These are phyloP conservation scores for Henckelia pumila DNA, from an alignment of 257 asterid species.

Conservation along the genomic window DNA sequence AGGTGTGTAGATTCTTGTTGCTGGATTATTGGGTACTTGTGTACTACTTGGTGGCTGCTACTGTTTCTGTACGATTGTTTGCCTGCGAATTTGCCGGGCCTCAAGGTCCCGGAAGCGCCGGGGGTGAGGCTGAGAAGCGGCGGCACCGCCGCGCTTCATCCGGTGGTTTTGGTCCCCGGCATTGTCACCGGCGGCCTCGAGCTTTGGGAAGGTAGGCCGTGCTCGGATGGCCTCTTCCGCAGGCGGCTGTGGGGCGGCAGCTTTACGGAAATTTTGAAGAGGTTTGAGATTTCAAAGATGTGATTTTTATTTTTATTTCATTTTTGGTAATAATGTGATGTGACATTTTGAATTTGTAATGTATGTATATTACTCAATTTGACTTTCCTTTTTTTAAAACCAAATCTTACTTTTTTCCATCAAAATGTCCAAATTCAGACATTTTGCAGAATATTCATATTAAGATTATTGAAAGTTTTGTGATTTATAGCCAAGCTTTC, in stretches of 20 bases:
- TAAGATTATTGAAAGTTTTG: too few species aligned
- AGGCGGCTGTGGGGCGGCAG: constrained; percentile 88
- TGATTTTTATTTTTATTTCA: neutral
- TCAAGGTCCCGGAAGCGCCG: constrained; percentile 55
- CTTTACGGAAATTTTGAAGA: constrained; percentile 65
- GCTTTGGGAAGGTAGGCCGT: constrained; percentile 94
- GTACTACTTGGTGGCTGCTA: constrained; percentile 72
- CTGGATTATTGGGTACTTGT: constrained; percentile 67
- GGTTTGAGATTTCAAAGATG: constrained; percentile 40
- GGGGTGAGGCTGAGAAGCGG: constrained; percentile 58
- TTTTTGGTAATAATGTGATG: neutral
- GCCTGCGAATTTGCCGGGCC: constrained; percentile 51
- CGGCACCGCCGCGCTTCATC: constrained; percentile 63
- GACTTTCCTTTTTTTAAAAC: too few species aligned
- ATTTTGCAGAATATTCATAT: too few species aligned
- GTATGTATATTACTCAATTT: too few species aligned
- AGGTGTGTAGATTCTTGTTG: constrained; percentile 61
- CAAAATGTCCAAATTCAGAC: neutral
- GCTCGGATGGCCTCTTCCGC: constrained; percentile 76
- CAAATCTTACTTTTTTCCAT: too few species aligned
- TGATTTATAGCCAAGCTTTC: too few species aligned
- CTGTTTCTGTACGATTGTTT: constrained; percentile 45
- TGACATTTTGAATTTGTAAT: neutral
- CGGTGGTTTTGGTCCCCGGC: constrained; percentile 84
- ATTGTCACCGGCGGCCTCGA: constrained; percentile 92